Evolutionary conservation across 805 yeast genomes (phyloP).

Genomic region (Lipomyces orientalis): DNA sequence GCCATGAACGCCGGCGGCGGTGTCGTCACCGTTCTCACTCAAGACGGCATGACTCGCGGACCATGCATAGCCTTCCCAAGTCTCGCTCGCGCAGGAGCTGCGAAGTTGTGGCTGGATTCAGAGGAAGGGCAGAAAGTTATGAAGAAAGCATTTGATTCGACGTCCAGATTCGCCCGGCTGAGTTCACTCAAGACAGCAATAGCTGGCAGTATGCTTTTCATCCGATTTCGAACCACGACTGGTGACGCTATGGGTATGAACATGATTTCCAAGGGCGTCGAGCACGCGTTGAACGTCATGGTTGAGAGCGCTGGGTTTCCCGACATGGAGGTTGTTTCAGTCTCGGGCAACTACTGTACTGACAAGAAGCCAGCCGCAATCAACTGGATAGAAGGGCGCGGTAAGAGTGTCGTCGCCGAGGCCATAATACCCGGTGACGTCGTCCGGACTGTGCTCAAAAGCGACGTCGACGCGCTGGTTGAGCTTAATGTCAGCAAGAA

Average conservation of each 20-base stretch:
- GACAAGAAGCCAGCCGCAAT: slow-evolving; percentile 98
- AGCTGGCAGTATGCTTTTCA: slow-evolving; percentile 87
- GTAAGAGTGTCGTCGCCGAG: slow-evolving; percentile 96
- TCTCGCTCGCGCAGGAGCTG: slow-evolving; percentile 86
- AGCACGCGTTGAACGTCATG: slow-evolving; percentile 82
- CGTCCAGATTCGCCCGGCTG: slow-evolving; percentile 95
- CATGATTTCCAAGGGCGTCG: slow-evolving; percentile 99
- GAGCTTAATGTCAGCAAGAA: slow-evolving; percentile 89
- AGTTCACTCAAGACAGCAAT: slow-evolving; percentile 89
- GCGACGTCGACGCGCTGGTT: slow-evolving; percentile 90
- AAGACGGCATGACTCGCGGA: slow-evolving; percentile 99
- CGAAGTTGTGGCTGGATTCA: slow-evolving; percentile 93
- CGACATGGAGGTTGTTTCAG: slow-evolving; percentile 90
- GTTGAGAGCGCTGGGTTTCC: slow-evolving; percentile 86
- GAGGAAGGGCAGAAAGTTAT: slow-evolving; percentile 86
- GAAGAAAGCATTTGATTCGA: slow-evolving; percentile 91
- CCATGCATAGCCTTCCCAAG: slow-evolving; percentile 93
- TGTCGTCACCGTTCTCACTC: slow-evolving; percentile 85
- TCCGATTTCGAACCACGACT: slow-evolving; percentile 96
- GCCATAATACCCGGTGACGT: slow-evolving; percentile 84
- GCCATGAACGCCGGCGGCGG: slow-evolving; percentile 98
- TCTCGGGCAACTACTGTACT: slow-evolving; percentile 96
- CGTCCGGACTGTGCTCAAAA: slow-evolving; percentile 82
- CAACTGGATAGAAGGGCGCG: slow-evolving; percentile 99
- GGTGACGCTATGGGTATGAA: slow-evolving; percentile 99